Base-by-base conservation (phyloP, 2,329 filamentous ascomycete species). In the Ophiostoma sp. region DNA sequence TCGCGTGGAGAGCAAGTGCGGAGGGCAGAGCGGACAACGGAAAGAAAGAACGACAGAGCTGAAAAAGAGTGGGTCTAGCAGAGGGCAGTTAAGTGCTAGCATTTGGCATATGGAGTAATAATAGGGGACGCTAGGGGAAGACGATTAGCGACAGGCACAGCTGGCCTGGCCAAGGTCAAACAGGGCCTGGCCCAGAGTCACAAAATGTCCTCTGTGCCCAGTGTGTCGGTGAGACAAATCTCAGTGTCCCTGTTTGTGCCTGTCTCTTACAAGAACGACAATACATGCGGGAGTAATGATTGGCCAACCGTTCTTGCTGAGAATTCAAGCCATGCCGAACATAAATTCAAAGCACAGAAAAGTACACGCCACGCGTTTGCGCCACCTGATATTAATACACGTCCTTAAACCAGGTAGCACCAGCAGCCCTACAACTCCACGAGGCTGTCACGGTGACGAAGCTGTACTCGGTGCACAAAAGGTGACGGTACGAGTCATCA, bases 131-230 rank as follows among this genome's bases (percentile, higher is more conserved):
- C 61, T 66, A 66, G 61, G 36, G 36, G 36, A 45, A 39, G 61
- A 45, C 36, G 61, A 64, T 64, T 42, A 28, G 61, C 61, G 61
- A 64, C 59, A 39, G 36, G 36, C 36, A 42, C 36, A 64, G 57
- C n/a, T 28, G 22, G 15, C 42, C 12, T 45, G 11, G 17, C 57
- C 61, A 64, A 2, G 11, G 5, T 9, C 36, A 64, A 25, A 28
- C 50, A 55, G 19, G n/a, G 50, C 50, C 48, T 22, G 11, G n/a
- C n/a, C n/a, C n/a, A 52, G 8, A 11, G 48, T n/a, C 48, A 25
- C 19, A 50, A 22, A 52, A 52, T 19, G 5, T 7, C 48, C 4
- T 9, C 15, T 50, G 48, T 48, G 48, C 19, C 28, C 28, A n/a
- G 28, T 36, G 17, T 36, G 57, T 39, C 57, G 57, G 31, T 39